Conservation (phyloP, 2,329 filamentous ascomycete genomes). For the Sporothrix pseudoabietina region DNA sequence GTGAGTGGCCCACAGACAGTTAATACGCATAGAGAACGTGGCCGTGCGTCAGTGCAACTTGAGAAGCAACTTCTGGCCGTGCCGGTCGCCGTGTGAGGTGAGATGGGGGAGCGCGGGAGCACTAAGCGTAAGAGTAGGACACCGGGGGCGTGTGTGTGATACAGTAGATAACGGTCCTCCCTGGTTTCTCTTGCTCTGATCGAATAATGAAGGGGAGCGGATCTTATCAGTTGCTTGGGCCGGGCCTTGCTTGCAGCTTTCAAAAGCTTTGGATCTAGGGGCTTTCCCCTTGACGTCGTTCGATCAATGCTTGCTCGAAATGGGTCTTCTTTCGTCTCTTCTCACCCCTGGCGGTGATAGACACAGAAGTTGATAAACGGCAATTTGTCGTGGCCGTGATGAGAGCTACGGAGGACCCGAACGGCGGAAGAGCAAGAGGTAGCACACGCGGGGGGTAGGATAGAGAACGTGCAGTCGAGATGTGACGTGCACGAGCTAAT, state of each 20-base stretch:
- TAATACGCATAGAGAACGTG: slow-evolving; percentile 8
- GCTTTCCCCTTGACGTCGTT: not conserved
- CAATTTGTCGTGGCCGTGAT: slow-evolving; percentile 29
- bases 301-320: not conserved
- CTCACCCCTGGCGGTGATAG: slow-evolving; percentile 4
- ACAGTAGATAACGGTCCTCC: slow-evolving; percentile 7
- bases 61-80: not conserved
- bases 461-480: not conserved
- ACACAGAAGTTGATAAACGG: slow-evolving; percentile 15
- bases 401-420: slow-evolving; percentile 25
- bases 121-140: not conserved
- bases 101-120: slow-evolving; percentile 7
- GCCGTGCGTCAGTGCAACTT: slow-evolving; percentile 24
- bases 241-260: slow-evolving; percentile 10
- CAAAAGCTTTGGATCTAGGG: not conserved
- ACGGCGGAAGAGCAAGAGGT: not conserved
- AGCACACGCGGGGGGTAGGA: not conserved
- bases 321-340: not conserved
- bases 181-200: not conserved
- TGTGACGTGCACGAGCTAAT: not conserved
- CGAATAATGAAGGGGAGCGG: slow-evolving; percentile 20
- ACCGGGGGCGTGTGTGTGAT: not conserved
- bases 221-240: slow-evolving; percentile 21
- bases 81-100: slow-evolving; percentile 19
- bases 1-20: slow-evolving; percentile 25